These are phyloP conservation scores for Pleurotus sapidus DNA, from an alignment of 768 basidiomycete species.

Conservation along the genomic window DNA sequence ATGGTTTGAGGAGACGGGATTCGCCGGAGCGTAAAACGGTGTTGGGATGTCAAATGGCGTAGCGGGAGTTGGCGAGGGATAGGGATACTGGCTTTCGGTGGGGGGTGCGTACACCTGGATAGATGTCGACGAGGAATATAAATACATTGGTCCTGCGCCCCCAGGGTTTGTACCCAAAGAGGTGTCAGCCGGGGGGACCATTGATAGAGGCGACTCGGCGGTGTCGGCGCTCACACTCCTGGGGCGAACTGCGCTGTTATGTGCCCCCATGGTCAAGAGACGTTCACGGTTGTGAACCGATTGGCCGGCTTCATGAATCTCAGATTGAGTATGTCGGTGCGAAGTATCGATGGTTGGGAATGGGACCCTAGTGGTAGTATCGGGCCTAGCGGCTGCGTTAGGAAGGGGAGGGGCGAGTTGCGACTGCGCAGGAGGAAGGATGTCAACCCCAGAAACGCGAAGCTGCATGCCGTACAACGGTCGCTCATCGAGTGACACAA, in stretches of 20 bases:
- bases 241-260: not conserved
- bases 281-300: not conserved
- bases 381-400: too few relatives aligned
- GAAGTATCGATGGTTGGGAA: conserved; percentile 13
- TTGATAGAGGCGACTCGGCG: not conserved
- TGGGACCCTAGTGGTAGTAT: conserved; percentile 3
- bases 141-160: conserved; percentile 1
- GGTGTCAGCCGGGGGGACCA: not conserved
- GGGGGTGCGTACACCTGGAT: conserved; percentile 1
- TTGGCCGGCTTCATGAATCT: not conserved
- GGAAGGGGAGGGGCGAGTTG: conserved; percentile 1
- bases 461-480: conserved; percentile 52
- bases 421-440: not conserved
- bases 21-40: not conserved
- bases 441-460: conserved; percentile 9
- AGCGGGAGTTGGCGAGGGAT: not conserved
- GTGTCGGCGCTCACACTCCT: conserved; percentile 9
- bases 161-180: not conserved
- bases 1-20: too few relatives aligned
- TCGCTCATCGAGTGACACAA: conserved; percentile 44
- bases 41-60: not conserved
- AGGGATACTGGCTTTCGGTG: not conserved
- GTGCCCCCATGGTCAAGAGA: not conserved
- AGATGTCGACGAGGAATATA: not conserved
- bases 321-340: not conserved